Evolutionary conservation across 1,284 basidiomycete species (phyloP), one percentile per base, ranked within the genome.

Genomic region (Heterobasidion irregulare): DNA sequence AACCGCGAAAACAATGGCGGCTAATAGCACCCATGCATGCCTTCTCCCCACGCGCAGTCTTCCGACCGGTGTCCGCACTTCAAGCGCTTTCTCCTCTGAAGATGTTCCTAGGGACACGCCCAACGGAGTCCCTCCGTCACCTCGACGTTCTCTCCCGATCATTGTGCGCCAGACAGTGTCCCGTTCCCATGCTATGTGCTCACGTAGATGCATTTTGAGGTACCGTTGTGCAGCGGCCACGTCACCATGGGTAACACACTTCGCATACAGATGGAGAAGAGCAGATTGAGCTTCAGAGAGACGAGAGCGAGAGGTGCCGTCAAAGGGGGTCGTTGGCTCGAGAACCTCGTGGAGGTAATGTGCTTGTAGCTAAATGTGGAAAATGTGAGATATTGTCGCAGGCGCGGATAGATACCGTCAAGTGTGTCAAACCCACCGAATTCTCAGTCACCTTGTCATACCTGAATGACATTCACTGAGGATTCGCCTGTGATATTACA

Each of bases 81-180:
- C 66, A 33, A 83, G 67, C 18, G 6, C 49, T 16, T 50, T 50
- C n/a, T 72, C 70, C 56, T 81, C 77, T 46, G 26, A 79, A 73
- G 38, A 78, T 75, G 26, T 26, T 26, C 77, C 75, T 35, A 82
- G 72, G 43, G 87, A 75, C 12, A 76, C 77, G 3, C 74, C 77
- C n/a, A 76, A 69, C 16, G 71, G 70, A 50, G 71, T 68, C 1
- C 75, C 70, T 45, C 64, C 66, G 47, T 80, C 79, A 3, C 86
- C 88, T 9, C 84, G 79, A 50, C 94, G 82, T 64, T 94, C 92
- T 36, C 86, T 84, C 12, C 88, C 88, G 62, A 99, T 94, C 96
- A 99, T 98, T 70, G 96, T 92, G 33, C 95, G 80, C 96, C 96
- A 99, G 5, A 99, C 91, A 0, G 92, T 96, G 65, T 96, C 92